Base-by-base conservation (phyloP, 106 monocot genomes). In the Dendrobium nobile region DNA sequence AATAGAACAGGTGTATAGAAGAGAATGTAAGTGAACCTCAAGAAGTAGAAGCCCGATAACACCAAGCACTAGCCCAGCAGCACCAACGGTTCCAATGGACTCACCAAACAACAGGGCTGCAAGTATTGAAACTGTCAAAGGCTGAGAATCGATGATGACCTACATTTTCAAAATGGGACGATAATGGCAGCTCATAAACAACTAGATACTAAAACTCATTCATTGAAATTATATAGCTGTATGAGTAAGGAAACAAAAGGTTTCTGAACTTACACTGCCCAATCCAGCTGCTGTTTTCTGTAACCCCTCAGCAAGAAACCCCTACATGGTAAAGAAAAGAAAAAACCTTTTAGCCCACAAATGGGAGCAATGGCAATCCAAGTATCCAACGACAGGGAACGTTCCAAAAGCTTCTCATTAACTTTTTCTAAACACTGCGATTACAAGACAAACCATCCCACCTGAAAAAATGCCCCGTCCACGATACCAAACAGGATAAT, bases 101-200 rank as follows among this genome's bases (percentile, higher is more conserved):
- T 98, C 98, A 17, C 95, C 98, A 89, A 95, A 95, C 47, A 98
- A 77, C 40, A 98, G 41, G 24, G 98, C 79, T 74, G 98, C 94
- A 78, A 98, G 95, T 79, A 98, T 78, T 77, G 92, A 80, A 80
- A 98, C 98, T 42, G 98, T 95, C 82, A 98, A 90, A 75, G 94
- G 98, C 75, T 98, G 97, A 18, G 98, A 98, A 83, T 98, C 98
- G 72, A 98, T 98, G 42, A 98, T 98, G 17, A 98, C 98, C 98
- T 98, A 88, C 72, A 85, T 84, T 82, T 74, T 13, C 74, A 74
- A 74, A 5, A n/a, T 5, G n/a, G 13, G 2, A 51, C 37, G 74
- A 74, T 11, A 5, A 74, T 64, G 64, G 24, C 8, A 64, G 64
- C 5, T 10, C 13, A 51, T 51, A 51, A 51, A 51, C 15, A 51